A percentile compares a stretch with the other conserved stretches of the same genome.
Conservation (phyloP, 495 filamentous ascomycete species). For the Tuber magnatum region DNA sequence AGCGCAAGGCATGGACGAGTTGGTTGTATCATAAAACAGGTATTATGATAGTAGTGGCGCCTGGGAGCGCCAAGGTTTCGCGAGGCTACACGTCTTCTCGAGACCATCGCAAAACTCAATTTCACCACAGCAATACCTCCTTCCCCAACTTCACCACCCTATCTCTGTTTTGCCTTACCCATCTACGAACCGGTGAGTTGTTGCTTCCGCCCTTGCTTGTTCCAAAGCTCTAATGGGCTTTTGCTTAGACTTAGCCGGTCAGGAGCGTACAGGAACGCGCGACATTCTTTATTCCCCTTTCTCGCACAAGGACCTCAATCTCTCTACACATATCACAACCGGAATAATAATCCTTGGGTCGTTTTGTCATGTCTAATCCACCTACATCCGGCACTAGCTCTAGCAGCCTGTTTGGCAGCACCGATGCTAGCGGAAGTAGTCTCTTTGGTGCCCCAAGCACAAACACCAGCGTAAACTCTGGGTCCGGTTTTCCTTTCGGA, state of each 20-base stretch:
- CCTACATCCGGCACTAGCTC: slow-evolving; percentile 20
- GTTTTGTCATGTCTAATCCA: slow-evolving; percentile 29
- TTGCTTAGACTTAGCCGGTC: background rate
- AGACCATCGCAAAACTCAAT: slow-evolving; percentile 20
- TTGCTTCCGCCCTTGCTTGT: background rate
- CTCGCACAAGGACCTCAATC: background rate
- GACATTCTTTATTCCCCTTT: background rate
- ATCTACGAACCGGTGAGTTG: background rate
- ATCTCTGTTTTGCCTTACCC: slow-evolving; percentile 6
- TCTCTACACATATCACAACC: background rate
- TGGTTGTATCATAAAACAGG: no score
- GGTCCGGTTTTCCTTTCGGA: slow-evolving; percentile 21
- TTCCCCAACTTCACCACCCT: slow-evolving; percentile 6
- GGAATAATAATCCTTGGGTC: slow-evolving; percentile 4
- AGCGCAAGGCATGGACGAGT: background rate
- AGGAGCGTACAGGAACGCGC: background rate
- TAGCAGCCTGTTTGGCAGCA: slow-evolving; percentile 21
- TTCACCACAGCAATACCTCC: slow-evolving; percentile 6
- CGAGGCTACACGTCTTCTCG: slow-evolving; percentile 28
- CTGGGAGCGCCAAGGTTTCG: slow-evolving; percentile 18
- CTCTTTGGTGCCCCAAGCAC: background rate
- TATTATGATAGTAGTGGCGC: background rate
- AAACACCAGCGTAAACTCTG: slow-evolving; percentile 1
- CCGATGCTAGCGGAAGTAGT: slow-evolving; percentile 7
- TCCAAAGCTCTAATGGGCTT: background rate